Evolutionary conservation across 345 rosid species (phyloP).

Genomic region (Eucalyptus cladocalyx): DNA sequence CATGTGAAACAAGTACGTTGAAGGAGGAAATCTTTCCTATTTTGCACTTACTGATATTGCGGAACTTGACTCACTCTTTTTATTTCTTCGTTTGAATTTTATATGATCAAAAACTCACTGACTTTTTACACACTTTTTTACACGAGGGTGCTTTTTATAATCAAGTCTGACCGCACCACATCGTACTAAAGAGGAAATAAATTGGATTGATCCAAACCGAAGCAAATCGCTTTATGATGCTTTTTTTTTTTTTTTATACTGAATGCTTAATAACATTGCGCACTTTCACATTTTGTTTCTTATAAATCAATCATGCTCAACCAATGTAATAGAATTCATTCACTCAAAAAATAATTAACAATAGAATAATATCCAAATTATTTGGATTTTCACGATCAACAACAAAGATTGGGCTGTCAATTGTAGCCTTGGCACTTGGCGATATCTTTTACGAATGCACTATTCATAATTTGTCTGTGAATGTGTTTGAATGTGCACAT

Average conservation of each 20-base stretch:
- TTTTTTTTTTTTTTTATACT: too few relatives aligned
- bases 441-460: too few relatives aligned
- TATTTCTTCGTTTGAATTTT: neutral
- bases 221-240: neutral
- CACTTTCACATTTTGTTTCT: neutral
- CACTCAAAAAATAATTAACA: neutral
- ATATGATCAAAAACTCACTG: neutral
- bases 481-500: too few relatives aligned
- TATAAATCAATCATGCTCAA: neutral
- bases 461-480: too few relatives aligned
- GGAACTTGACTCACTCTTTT: neutral
- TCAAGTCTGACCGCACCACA: neutral
- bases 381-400: neutral
- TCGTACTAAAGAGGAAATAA: neutral
- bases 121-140: too few relatives aligned
- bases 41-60: neutral
- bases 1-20: neutral
- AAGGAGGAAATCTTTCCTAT: neutral
- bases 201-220: too few relatives aligned
- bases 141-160: neutral
- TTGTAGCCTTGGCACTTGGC: neutral
- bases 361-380: neutral
- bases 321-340: neutral
- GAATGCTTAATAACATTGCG: neutral
- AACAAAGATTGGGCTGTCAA: too few relatives aligned